Base-by-base conservation (phyloP, 495 filamentous ascomycete species). In the Aspergillus steynii region DNA sequence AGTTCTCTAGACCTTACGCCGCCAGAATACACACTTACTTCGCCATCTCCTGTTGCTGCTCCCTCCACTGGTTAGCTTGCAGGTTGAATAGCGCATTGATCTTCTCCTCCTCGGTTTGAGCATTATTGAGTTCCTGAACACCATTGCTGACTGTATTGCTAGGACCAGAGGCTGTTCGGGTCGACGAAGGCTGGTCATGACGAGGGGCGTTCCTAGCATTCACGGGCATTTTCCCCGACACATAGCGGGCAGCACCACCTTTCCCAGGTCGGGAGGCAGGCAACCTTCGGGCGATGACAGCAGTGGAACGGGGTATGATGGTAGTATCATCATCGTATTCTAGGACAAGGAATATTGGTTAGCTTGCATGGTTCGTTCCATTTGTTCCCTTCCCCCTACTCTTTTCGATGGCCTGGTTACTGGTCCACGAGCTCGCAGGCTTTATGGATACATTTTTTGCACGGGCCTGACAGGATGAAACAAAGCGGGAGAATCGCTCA, bases 291-390 rank as follows among this genome's bases (percentile, higher is more conserved):
- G 95, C 95, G 68, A 97, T 90, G 60, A 98, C 90, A 5, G 93
- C 91, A 20, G 92, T 96, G 5, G 94, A 96, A 62, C 95, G 89
- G 45, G 94, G 90, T 51, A 99, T 97, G 59, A 97, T 90, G 20
- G 88, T 89, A 9, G 95, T 97, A 71, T 99, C 95, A 81, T 99
- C 95, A 65, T 96, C 91, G 68, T 97, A 97, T 72, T 92, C 96
- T 97, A 58, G 15, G 28, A 14, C 14, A 29, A 50, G 63, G 10
- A 51, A 42, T 65, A 67, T 42, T 8, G 29, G 42, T 55, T 50
- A 61, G 47, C 59, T 27, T 34, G n/a, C 8, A 12, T 20, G 49
- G 47, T 20, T 25, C 26, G 53, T 29, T 20, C 3, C 12, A 29
- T 15, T 57, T 27, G 34, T 8, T 50, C 37, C 8, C 20, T 55